These are phyloP conservation scores for Lachnellula arida DNA, from an alignment of 2,329 filamentous ascomycete genomes.

Conservation along the genomic window DNA sequence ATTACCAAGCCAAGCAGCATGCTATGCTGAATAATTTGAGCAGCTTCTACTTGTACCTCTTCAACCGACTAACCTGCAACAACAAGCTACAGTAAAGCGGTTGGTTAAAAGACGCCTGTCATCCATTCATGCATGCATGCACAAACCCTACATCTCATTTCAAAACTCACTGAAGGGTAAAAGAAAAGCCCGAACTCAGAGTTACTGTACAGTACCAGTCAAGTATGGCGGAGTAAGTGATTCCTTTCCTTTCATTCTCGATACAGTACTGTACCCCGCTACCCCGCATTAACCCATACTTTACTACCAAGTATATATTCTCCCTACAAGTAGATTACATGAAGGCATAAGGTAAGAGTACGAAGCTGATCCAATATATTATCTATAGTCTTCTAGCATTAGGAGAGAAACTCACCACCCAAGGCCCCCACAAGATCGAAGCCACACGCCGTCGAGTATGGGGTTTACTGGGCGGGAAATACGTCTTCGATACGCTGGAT, in stretches of 20 bases:
- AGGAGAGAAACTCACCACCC: slow-evolving; percentile 17
- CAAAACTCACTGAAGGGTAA: no score
- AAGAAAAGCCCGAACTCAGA: no score
- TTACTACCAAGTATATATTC: no score
- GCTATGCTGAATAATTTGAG: no score
- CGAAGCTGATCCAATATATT: background rate
- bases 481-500: slow-evolving; percentile 34
- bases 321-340: background rate
- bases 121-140: no score
- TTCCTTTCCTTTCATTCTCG: background rate
- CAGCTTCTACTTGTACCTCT: no score
- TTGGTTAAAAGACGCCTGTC: no score
- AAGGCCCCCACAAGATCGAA: slow-evolving; percentile 26
- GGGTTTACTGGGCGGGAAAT: slow-evolving; percentile 21
- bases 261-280: background rate
- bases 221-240: background rate
- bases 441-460: slow-evolving; percentile 26
- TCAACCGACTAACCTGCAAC: no score
- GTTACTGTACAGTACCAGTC: no score
- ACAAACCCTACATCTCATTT: no score
- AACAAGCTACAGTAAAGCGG: no score
- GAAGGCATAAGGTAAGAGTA: background rate
- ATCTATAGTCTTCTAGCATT: slow-evolving; percentile 10
- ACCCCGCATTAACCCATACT: background rate
- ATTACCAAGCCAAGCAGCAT: no score